Base-by-base conservation (phyloP, 805 yeast species). In the Maudiozyma pseudohumilis region DNA sequence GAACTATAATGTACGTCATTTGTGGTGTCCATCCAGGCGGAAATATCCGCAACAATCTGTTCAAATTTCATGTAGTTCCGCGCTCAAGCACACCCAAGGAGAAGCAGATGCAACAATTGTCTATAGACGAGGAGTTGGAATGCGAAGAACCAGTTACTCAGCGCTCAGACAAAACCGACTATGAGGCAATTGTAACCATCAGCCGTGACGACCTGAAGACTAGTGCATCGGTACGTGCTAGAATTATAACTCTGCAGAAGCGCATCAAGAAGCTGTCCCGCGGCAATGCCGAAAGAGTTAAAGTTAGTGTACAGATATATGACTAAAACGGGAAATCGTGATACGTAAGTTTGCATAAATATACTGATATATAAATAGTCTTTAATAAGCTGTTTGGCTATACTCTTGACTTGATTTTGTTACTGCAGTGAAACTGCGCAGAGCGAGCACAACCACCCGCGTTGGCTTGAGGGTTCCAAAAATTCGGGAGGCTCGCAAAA, bases 11-110 rank as follows among this genome's bases (percentile, higher is more conserved):
- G 84, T 79, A 75, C 55, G 80, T 80, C 33, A 72, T 80, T 31
- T 81, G 88, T 55, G 86, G 86, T 54, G 80, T 81, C 37, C 82
- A 77, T 54, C 89, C 89, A 8, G 87, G 87, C 40, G 89, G 88
- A 15, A 77, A 76, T 51, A 76, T 80, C 18, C 67, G 82, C 46
- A 80, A 75, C 20, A 75, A 76, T 19, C 68, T 70, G 15, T 69
- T 68, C 51, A 64, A 63, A 39, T 74, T 69, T 59, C 66, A 64
- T 34, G 52, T 62, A 30, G 21, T 37, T 49, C 54, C 22, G 55
- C 55, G 28, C 52, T 48, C 23, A 52, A 47, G 22, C 47, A 45
- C 13, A 5, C 10, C 13, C 40, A 31, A 43, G 34, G 18, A 34
- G 47, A 18, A 42, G 44, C 24, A 45, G 46, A 22, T 55, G 48